A percentile compares a stretch with the other conserved stretches of the same genome.
Conservation (phyloP, 139 green algal species). For the Micractinium sp. region DNA sequence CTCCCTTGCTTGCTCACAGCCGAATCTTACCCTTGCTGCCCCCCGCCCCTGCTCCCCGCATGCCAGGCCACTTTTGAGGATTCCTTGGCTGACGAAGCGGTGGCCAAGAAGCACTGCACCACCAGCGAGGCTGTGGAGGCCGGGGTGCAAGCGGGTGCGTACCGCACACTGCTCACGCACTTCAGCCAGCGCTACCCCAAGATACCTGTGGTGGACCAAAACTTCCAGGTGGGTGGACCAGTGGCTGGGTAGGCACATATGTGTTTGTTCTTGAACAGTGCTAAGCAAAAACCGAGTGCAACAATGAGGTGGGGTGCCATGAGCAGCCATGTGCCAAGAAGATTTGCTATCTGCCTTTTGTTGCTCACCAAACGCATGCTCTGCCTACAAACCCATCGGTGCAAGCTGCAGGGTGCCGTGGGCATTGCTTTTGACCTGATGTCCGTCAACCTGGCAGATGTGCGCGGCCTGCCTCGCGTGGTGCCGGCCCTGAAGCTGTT, state of each 20-base stretch:
- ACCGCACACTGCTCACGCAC: slow-evolving; percentile 96
- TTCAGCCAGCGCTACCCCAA: slow-evolving; percentile 96
- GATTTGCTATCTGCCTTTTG: not conserved
- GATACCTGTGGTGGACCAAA: slow-evolving; percentile 72
- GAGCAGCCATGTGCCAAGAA: not conserved
- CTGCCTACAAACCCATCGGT: no score
- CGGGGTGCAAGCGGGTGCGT: slow-evolving; percentile 74
- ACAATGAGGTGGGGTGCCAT: not conserved
- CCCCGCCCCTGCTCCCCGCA: not conserved
- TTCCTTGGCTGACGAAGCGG: slow-evolving; percentile 81
- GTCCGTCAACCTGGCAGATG: slow-evolving; percentile 84
- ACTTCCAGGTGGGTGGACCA: slow-evolving; percentile 34
- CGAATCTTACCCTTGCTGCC: not conserved
- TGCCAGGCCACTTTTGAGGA: slow-evolving; percentile 95
- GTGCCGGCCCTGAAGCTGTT: slow-evolving; percentile 65
- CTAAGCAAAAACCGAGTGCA: no score
- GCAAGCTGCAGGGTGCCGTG: slow-evolving; percentile 36
- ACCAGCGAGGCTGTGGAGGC: slow-evolving; percentile 84
- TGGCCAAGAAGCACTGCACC: slow-evolving; percentile 91
- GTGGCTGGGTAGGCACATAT: not conserved
- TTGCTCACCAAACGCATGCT: no score
- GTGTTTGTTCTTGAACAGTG: no score
- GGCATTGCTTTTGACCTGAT: slow-evolving; percentile 97
- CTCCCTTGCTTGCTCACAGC: not conserved
- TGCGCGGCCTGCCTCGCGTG: slow-evolving; percentile 67